Base-by-base conservation (phyloP, 2,329 filamentous ascomycete species). In the Fusarium sp. region DNA sequence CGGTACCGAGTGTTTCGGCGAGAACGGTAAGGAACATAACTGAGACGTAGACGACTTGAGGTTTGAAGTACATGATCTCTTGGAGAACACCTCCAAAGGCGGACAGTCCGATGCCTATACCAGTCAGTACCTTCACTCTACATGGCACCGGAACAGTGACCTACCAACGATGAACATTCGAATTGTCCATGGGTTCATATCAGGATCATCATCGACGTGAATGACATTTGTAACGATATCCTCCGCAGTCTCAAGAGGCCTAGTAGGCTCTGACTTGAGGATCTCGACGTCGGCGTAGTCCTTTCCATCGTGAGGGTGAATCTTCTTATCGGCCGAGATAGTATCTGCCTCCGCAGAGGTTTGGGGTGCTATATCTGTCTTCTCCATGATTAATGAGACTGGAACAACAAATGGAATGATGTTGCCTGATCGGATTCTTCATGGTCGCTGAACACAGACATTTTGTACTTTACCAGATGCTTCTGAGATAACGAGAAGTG, bases 21-120 rank as follows among this genome's bases (percentile, higher is more conserved):
- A 76, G 60, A 32, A 76, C 62, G 7, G 74, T 70, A 6, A 76
- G 45, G 68, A 76, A 76, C 40, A 75, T 68, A 16, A 70, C 60
- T 14, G 74, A 74, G 4, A 76, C 73, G 14, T 74, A 64, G 4
- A 76, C 61, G 16, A 68, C 62, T 9, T 72, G 68, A 2, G 74
- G 74, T 18, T 72, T 72, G 56, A 76, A 76, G 68, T 72, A 76
- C 56, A 71, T 66, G 32, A 76, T 76, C 25, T 70, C 66, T 25
- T 75, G 63, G 9, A 76, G 24, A 16, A 75, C 68, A 10, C 50
- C 69, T 20, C 68, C 74, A 44, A 75, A 76, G 3, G 62, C 62
- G 2, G 61, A 71, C 7, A 75, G n/a, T 6, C 64, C 71, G 12
- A 75, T 59, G 15, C 73, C 73, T 75, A 15, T 6, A 10, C 8